Conservation (phyloP, 495 filamentous ascomycete species). For the Aspergillus incahuasiensis region DNA sequence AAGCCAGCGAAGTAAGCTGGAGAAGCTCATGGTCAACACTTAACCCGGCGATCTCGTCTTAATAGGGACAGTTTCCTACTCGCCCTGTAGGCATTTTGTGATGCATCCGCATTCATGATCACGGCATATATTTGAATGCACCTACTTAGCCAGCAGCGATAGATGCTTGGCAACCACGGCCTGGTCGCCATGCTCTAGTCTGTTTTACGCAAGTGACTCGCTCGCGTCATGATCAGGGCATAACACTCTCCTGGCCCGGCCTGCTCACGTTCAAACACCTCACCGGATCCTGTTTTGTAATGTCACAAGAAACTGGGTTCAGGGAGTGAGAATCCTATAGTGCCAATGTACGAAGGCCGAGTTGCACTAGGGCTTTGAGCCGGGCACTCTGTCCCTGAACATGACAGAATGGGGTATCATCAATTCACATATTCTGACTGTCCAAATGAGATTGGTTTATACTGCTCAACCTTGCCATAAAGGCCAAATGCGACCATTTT, state of each 20-base stretch:
- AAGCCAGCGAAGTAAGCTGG: not conserved
- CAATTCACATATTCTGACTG: not conserved
- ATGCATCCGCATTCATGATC: not conserved
- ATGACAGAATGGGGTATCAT: not conserved
- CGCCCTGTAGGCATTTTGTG: not conserved
- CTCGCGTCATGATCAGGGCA: not conserved
- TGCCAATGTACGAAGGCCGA: no score
- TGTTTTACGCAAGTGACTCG: not conserved
- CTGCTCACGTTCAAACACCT: no score
- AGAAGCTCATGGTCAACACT: not conserved
- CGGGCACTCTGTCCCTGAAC: no score
- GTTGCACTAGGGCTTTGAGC: not conserved
- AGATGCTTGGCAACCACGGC: not conserved
- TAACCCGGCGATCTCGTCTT: not conserved
- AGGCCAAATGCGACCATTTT: not conserved
- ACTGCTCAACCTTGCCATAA: not conserved
- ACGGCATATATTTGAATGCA: not conserved
- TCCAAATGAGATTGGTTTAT: not conserved
- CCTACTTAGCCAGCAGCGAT: not conserved
- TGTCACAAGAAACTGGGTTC: not conserved
- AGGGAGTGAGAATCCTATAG: not conserved
- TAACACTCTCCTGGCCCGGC: not conserved
- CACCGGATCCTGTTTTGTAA: not conserved
- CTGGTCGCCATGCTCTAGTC: not conserved
- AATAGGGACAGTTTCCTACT: not conserved